phyloP scores from a whole-genome alignment of 2,329 filamentous ascomycete species.

The Talaromyces marneffei region DNA sequence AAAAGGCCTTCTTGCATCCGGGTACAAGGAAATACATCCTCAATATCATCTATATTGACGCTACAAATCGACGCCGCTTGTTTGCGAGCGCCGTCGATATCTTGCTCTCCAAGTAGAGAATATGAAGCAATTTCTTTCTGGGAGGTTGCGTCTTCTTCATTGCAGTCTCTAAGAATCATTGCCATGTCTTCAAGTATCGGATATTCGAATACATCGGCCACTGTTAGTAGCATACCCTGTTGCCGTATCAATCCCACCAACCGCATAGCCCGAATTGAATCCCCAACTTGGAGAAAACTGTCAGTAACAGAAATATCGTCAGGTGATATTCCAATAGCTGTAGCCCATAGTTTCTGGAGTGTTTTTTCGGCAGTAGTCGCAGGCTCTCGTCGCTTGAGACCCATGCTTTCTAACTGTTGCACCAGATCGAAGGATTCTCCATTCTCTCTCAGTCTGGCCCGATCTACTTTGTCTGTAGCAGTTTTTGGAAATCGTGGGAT shows the following conservation, averaged over 20 bases:
- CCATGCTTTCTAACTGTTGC: not conserved
- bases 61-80: not conserved
- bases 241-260: conserved; percentile 20
- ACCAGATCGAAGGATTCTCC: not conserved
- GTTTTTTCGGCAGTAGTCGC: not conserved
- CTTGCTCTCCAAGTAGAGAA: not conserved
- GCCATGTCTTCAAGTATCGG: conserved; percentile 45
- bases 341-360: conserved; percentile 6
- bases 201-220: conserved; percentile 22
- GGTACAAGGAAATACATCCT: conserved; percentile 39
- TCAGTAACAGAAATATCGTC: conserved; percentile 21
- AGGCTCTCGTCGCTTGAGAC: not conserved
- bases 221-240: conserved; percentile 20
- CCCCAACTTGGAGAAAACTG: conserved; percentile 27
- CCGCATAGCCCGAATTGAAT: conserved; percentile 27
- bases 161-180: conserved; percentile 28
- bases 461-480: conserved; percentile 7
- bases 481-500: conserved; percentile 9
- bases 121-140: not conserved
- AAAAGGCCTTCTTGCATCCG: conserved; percentile 38
- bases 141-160: conserved; percentile 3
- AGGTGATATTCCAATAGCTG: conserved; percentile 34
- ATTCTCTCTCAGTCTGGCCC: not conserved
- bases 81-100: not conserved
- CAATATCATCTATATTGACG: conserved; percentile 22